Percentiles rank a stretch among this genome's conserved stretches.
Evolutionary conservation across 1,139 yeast species (phyloP).

Genomic region (Yamadazyma triangularis): DNA sequence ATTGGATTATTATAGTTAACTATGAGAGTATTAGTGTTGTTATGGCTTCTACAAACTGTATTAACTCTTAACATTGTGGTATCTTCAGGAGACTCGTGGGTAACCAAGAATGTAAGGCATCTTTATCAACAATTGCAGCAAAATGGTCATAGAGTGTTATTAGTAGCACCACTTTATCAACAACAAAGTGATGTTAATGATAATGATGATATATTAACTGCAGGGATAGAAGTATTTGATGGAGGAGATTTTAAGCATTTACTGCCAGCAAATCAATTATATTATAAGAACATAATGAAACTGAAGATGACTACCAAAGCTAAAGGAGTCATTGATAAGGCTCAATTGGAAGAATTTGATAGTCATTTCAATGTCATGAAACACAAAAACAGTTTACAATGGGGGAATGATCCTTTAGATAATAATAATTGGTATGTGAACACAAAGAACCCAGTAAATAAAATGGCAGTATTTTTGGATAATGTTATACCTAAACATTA

Average conservation of each 20-base stretch:
- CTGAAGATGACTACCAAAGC: constrained; percentile 16
- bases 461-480: constrained; percentile 29
- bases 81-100: constrained; percentile 40
- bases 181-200: constrained; percentile 2
- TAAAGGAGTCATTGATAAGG: constrained; percentile 12
- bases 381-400: constrained; percentile 11
- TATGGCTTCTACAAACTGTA: neutral
- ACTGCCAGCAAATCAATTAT: constrained; percentile 27
- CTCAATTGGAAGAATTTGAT: constrained; percentile 4
- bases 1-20: too few species aligned
- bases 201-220: constrained; percentile 2
- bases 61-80: constrained; percentile 24
- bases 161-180: constrained; percentile 31
- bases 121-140: constrained; percentile 22
- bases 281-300: constrained; percentile 18
- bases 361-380: constrained; percentile 2
- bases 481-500: constrained; percentile 28
- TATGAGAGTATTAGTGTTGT: neutral
- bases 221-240: constrained; percentile 8
- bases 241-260: constrained; percentile 38
- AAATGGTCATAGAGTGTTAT: constrained; percentile 26
- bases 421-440: constrained; percentile 38
- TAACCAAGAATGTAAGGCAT: constrained; percentile 28
- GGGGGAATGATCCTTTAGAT: constrained; percentile 34
- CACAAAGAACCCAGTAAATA: constrained; percentile 22